phyloP scores from a whole-genome alignment of 2,329 filamentous ascomycete genomes.

The Trichoderma gracile region DNA sequence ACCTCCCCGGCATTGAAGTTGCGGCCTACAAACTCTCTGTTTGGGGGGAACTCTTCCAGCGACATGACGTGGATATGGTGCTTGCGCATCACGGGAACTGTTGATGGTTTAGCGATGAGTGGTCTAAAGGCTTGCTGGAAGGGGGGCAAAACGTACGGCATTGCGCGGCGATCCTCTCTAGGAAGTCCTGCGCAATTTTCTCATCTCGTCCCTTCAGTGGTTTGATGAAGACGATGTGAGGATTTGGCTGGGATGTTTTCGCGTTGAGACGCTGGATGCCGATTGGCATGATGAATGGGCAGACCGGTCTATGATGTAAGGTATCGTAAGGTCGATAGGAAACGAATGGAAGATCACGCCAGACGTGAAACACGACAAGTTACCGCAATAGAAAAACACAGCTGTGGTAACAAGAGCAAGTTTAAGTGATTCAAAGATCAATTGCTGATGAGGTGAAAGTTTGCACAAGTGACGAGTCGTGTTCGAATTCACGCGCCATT shows the following conservation, averaged over 20 bases:
- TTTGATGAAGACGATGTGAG: slow-evolving; percentile 82
- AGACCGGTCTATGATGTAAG: neutral
- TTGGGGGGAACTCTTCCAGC: slow-evolving; percentile 79
- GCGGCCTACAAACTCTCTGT: slow-evolving; percentile 79
- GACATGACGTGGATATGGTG: slow-evolving; percentile 65
- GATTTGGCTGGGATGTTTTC: slow-evolving; percentile 71
- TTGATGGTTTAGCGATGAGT: neutral
- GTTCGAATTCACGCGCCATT: slow-evolving; percentile 1
- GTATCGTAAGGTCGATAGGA: too few species aligned
- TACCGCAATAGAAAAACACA: neutral
- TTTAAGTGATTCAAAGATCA: neutral
- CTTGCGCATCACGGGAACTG: slow-evolving; percentile 67
- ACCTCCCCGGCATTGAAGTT: slow-evolving; percentile 91
- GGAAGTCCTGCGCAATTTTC: slow-evolving; percentile 64
- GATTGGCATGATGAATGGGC: slow-evolving; percentile 61
- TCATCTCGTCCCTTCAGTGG: slow-evolving; percentile 67
- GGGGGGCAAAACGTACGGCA: slow-evolving; percentile 53
- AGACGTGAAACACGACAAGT: too few species aligned
- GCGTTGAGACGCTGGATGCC: slow-evolving; percentile 79
- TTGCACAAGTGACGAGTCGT: neutral
- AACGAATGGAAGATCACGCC: neutral
- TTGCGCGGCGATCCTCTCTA: slow-evolving; percentile 78
- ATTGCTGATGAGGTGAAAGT: neutral
- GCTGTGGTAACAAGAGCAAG: neutral
- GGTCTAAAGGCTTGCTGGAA: neutral